Conservation (phyloP, 164 flowering plant species). For the Sedum album region DNA sequence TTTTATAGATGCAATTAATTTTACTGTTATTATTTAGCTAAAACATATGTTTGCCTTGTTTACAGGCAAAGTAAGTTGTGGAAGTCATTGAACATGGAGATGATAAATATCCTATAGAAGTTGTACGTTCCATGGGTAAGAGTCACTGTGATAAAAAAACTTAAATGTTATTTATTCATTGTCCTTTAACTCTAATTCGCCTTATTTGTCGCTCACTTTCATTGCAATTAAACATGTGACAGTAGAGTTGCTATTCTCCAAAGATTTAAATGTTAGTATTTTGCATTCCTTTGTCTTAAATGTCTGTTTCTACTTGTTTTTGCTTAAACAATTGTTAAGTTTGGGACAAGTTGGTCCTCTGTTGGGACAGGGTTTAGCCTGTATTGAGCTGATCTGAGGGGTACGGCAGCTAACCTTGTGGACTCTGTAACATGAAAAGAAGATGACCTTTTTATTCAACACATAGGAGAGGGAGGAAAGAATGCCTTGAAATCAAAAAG, state of each 20-base stretch:
- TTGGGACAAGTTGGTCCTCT: background rate
- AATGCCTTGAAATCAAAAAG: conserved; percentile 3
- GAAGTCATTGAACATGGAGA: background rate
- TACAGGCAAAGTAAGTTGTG: background rate
- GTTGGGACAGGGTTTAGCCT: background rate
- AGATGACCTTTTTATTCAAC: background rate
- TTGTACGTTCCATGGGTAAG: background rate
- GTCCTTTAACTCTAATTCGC: background rate
- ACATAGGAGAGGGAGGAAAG: background rate
- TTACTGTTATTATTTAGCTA: too few species aligned
- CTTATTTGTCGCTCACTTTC: background rate
- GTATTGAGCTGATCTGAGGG: background rate
- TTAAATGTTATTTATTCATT: background rate
- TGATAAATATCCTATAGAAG: background rate
- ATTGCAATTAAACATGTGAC: background rate
- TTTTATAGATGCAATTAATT: too few species aligned
- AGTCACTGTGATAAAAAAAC: background rate
- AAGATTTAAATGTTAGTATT: too few species aligned
- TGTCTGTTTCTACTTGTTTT: too few species aligned
- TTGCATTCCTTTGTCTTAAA: too few species aligned
- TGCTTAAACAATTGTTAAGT: too few species aligned
- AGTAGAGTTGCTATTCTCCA: too few species aligned
- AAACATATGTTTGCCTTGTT: background rate
- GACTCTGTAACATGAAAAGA: background rate
- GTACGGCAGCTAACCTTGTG: background rate